Percentiles rank a stretch among this genome's conserved stretches.
phyloP scores from a whole-genome alignment of 768 basidiomycete species.

The Auriscalpium vulgare region DNA sequence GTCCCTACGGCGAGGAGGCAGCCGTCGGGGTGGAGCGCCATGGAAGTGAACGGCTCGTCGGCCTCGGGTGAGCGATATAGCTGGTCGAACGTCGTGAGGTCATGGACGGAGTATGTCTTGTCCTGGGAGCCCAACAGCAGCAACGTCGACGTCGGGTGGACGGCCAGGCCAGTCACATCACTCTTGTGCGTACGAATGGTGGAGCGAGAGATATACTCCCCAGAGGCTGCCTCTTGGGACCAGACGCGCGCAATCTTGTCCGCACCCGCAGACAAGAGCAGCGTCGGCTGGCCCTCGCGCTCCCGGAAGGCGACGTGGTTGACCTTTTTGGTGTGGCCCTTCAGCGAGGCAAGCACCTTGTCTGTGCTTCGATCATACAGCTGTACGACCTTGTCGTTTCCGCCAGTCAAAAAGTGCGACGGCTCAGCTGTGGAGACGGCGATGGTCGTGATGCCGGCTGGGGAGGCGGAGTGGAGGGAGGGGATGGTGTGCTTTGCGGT shows the following conservation, averaged over 20 bases:
- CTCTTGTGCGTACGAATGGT: slow-evolving; percentile 83
- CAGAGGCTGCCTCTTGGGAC: slow-evolving; percentile 70
- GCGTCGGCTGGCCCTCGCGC: slow-evolving; percentile 57
- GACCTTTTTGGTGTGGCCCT: slow-evolving; percentile 94
- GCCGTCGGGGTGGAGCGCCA: slow-evolving; percentile 90
- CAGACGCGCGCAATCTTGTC: slow-evolving; percentile 95
- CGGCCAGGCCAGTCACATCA: slow-evolving; percentile 78
- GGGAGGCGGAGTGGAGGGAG: slow-evolving; percentile 88
- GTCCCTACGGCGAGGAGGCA: slow-evolving; percentile 83
- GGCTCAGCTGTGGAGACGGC: slow-evolving; percentile 65
- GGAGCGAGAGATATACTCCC: slow-evolving; percentile 70
- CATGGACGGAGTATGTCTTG: slow-evolving; percentile 87
- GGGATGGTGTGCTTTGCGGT: slow-evolving; percentile 67
- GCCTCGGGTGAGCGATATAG: slow-evolving; percentile 70
- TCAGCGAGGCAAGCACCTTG: slow-evolving; percentile 87
- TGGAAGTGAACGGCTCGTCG: slow-evolving; percentile 74
- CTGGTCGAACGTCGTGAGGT: slow-evolving; percentile 60
- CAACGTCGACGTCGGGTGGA: slow-evolving; percentile 81
- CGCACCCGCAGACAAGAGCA: slow-evolving; percentile 77
- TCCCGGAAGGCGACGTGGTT: slow-evolving; percentile 87
- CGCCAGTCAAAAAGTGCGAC: slow-evolving; percentile 79
- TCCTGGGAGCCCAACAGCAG: slow-evolving; percentile 75
- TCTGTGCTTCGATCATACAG: slow-evolving; percentile 84
- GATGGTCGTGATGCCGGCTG: slow-evolving; percentile 84
- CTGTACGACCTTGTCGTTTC: slow-evolving; percentile 94